Evolutionary conservation across 2,329 filamentous ascomycete genomes (phyloP).

Genomic region (Metarhizium sp.): DNA sequence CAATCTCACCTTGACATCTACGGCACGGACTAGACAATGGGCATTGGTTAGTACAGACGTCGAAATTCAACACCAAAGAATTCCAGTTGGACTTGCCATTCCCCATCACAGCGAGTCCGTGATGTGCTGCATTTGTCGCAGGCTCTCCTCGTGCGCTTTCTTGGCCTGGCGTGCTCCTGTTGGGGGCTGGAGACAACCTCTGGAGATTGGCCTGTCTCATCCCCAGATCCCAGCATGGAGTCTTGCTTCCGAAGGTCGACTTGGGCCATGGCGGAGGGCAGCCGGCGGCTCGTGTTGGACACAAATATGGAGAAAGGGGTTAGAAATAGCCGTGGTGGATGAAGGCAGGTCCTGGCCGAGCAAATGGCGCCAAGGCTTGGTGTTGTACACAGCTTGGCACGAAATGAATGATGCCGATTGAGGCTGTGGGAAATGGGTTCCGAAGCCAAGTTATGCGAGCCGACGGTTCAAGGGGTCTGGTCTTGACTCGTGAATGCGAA

Average conservation of each 20-base stretch:
- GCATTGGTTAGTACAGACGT: neutral
- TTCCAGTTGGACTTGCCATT: conserved; percentile 23
- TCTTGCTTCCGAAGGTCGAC: neutral
- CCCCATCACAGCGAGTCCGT: conserved; percentile 32
- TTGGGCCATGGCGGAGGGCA: neutral
- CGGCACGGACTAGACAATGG: conserved; percentile 16
- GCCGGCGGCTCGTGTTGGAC: no score
- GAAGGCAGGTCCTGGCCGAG: neutral
- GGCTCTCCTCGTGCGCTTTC: conserved; percentile 19
- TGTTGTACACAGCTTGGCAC: neutral
- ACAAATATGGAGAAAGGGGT: neutral
- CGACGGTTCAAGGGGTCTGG: no score
- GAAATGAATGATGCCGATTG: no score
- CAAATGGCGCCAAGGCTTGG: neutral
- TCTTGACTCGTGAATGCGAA: no score
- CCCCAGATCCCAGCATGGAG: neutral
- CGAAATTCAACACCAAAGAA: neutral
- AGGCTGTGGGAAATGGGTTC: no score
- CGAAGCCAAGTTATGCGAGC: no score
- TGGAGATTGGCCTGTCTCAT: neutral
- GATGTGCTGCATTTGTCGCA: conserved; percentile 28
- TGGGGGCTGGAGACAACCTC: neutral
- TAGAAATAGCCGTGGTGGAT: neutral
- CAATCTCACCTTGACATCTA: conserved; percentile 24
- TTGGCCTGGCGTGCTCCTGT: conserved; percentile 15